phyloP scores from a whole-genome alignment of 2,329 filamentous ascomycete genomes.

The Fusarium caatingaense region DNA sequence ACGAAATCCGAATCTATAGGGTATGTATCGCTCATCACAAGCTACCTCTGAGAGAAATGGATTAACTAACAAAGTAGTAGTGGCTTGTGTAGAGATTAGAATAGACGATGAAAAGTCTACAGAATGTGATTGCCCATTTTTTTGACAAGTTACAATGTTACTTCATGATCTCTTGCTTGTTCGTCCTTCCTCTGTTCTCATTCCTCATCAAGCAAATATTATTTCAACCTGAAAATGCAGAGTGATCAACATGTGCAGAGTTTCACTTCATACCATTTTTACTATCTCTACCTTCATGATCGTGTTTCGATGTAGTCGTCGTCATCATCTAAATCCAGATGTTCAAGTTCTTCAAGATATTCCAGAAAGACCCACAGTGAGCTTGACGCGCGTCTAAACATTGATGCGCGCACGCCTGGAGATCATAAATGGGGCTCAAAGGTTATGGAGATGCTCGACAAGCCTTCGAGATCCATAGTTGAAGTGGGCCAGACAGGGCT shows the following conservation, averaged over 20 bases:
- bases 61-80: accelerated
- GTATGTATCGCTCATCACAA: not conserved
- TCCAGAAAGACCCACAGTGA: not conserved
- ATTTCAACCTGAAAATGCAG: too few species aligned
- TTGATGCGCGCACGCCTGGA: not conserved
- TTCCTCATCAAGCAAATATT: too few species aligned
- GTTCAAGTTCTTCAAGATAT: not conserved
- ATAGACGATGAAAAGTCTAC: accelerated
- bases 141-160: not conserved
- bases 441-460: not conserved
- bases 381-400: not conserved
- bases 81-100: accelerated
- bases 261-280: too few species aligned
- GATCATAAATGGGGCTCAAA: not conserved
- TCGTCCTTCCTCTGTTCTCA: accelerated
- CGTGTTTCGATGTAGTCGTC: too few species aligned
- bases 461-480: too few species aligned
- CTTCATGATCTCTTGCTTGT: accelerated
- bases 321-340: not conserved
- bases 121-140: not conserved
- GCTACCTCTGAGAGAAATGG: not conserved
- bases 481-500: not conserved
- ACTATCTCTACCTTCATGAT: too few species aligned
- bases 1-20: not conserved
- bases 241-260: too few species aligned